Conservation (phyloP, 345 rosid genomes). For the Linum tenue region DNA sequence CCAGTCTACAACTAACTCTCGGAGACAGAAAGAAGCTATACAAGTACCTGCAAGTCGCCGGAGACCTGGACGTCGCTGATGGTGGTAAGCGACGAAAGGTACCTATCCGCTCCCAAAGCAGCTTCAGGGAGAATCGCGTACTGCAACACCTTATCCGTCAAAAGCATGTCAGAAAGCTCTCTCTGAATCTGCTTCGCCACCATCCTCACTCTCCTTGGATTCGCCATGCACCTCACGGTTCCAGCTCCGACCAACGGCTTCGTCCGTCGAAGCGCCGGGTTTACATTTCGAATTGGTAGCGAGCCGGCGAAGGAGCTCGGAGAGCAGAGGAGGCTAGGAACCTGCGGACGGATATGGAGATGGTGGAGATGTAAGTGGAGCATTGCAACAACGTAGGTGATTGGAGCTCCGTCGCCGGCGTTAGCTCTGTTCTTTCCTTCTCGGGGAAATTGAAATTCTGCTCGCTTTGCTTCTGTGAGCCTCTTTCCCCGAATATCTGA, state of each 20-base stretch:
- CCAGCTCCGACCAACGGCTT: slow-evolving; percentile 16
- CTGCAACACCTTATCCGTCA: slow-evolving; percentile 74
- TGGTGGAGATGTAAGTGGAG: slow-evolving; percentile 20
- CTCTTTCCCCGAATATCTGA: neutral
- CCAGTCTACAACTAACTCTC: no score
- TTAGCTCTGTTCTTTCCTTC: neutral
- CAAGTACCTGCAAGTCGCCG: slow-evolving; percentile 60
- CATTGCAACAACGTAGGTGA: slow-evolving; percentile 24
- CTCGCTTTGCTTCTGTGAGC: no score
- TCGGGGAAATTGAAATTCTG: no score
- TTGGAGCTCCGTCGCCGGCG: neutral
- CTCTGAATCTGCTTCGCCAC: slow-evolving; percentile 82
- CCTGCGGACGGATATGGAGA: slow-evolving; percentile 6
- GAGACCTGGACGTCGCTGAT: slow-evolving; percentile 82
- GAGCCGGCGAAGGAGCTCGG: slow-evolving; percentile 5
- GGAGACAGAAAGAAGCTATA: neutral
- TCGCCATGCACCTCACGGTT: slow-evolving; percentile 70
- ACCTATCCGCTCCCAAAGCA: slow-evolving; percentile 76
- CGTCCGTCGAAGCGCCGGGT: slow-evolving; percentile 19
- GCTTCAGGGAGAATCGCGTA: slow-evolving; percentile 78
- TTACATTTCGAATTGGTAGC: slow-evolving; percentile 18
- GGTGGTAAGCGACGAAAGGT: slow-evolving; percentile 79
- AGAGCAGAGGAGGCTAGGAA: slow-evolving; percentile 14
- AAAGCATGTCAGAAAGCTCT: slow-evolving; percentile 84
- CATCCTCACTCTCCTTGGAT: slow-evolving; percentile 82